Percentiles rank a stretch among this genome's conserved stretches.
Evolutionary conservation across 225 moss, liverwort and hornwort species (phyloP).

Genomic region (Neckera pumila): DNA sequence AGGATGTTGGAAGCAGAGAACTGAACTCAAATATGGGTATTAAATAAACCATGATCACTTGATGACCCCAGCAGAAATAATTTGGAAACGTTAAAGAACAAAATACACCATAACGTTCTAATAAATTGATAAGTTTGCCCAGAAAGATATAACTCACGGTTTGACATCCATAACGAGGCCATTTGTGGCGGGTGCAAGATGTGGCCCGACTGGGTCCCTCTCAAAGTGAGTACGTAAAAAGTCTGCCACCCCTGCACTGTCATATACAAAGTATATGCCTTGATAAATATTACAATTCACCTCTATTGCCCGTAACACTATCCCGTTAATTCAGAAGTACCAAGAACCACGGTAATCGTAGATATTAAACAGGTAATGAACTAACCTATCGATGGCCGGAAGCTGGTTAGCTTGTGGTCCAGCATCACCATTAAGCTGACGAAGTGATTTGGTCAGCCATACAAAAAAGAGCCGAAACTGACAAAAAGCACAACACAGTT

Average conservation of each 20-base stretch:
- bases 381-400: conserved; percentile 71
- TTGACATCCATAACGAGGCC: conserved; percentile 43
- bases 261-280: conserved; percentile 2
- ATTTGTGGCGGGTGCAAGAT: conserved; percentile 52
- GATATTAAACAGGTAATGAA: neutral
- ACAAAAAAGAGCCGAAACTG: conserved; percentile 93
- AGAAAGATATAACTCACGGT: conserved; percentile 24
- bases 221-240: conserved; percentile 82
- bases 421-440: conserved; percentile 78
- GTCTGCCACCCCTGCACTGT: conserved; percentile 77
- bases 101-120: neutral
- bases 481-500: conserved; percentile 9
- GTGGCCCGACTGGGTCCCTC: conserved; percentile 76
- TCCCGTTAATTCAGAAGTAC: neutral
- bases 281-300: neutral
- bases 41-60: neutral
- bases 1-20: neutral
- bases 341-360: neutral
- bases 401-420: conserved; percentile 68
- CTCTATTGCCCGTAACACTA: neutral
- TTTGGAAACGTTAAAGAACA: neutral
- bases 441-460: conserved; percentile 89
- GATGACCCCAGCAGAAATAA: neutral
- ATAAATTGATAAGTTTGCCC: neutral
- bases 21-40: neutral